Conservation (phyloP, 139 green algal genomes). For the Desmodesmus armatus region DNA sequence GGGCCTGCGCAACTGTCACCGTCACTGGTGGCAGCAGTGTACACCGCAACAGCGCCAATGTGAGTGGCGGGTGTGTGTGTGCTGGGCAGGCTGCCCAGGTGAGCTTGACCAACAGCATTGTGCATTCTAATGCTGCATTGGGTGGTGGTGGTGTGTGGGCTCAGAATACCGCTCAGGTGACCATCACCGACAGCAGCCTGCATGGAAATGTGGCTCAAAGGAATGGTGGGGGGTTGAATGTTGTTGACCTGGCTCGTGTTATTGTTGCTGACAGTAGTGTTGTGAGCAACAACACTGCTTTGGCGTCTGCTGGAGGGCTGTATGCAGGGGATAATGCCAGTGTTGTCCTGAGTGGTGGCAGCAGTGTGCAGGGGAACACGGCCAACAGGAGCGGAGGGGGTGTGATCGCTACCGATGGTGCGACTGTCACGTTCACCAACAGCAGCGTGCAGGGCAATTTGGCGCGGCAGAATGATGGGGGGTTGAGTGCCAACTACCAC, state of each 20-base stretch:
- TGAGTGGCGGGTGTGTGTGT: too few relatives aligned
- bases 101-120: background rate
- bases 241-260: background rate
- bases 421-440: background rate
- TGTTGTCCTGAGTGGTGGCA: too few relatives aligned
- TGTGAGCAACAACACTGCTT: background rate
- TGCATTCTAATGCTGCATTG: too few relatives aligned
- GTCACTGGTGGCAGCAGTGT: too few relatives aligned
- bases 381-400: background rate
- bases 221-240: background rate
- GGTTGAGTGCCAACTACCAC: background rate
- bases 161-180: too few relatives aligned
- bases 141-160: too few relatives aligned
- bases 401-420: background rate
- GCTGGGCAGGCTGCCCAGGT: background rate
- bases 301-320: background rate
- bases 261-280: background rate
- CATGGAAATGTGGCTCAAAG: background rate
- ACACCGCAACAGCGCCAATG: background rate
- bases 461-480: background rate
- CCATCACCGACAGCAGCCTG: too few relatives aligned
- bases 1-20: too few relatives aligned
- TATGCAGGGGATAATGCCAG: background rate
- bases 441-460: background rate
- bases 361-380: background rate